A percentile compares a stretch with the other conserved stretches of the same genome.
Evolutionary conservation across 2,329 filamentous ascomycete genomes (phyloP).

Genomic region (Penicillium concentricum): DNA sequence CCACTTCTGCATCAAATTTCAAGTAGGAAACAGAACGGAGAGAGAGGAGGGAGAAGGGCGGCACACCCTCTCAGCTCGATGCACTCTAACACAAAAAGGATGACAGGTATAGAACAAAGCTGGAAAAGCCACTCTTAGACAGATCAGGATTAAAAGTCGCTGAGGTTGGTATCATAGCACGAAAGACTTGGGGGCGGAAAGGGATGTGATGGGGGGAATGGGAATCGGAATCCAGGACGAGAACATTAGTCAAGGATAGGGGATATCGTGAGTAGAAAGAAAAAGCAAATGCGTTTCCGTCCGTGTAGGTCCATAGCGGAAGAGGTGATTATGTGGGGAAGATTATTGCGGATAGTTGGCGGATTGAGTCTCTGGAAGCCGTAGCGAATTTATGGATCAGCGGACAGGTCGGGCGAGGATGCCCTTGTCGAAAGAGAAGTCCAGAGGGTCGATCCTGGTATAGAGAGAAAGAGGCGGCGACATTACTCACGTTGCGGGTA

Average conservation of each 20-base stretch:
- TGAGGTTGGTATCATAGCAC: conserved; percentile 38
- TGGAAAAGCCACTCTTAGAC: conserved; percentile 32
- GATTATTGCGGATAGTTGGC: conserved; percentile 40
- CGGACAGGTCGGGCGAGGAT: conserved; percentile 18
- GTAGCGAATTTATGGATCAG: conserved; percentile 30
- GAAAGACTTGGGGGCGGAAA: conserved; percentile 24
- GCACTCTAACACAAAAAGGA: conserved; percentile 25
- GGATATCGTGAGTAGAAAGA: conserved; percentile 37
- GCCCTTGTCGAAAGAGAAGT: conserved; percentile 13
- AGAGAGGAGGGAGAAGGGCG: conserved; percentile 7
- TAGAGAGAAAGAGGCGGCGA: conserved; percentile 6
- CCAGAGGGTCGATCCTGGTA: conserved; percentile 23
- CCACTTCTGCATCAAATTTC: conserved; percentile 10
- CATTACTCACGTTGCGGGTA: conserved; percentile 52
- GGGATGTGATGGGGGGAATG: neutral
- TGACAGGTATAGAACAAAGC: conserved; percentile 22
- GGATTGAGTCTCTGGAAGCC: conserved; percentile 37
- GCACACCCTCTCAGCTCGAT: conserved; percentile 13
- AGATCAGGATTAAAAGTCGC: conserved; percentile 29
- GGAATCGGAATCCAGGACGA: conserved; percentile 30
- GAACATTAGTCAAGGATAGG: conserved; percentile 32
- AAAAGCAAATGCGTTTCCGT: conserved; percentile 21
- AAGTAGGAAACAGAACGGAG: conserved; percentile 11
- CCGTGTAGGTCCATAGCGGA: conserved; percentile 19
- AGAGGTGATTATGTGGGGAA: conserved; percentile 19